Evolutionary conservation across 2,329 filamentous ascomycete genomes (phyloP).

Genomic region (Neofusicoccum laricinum): DNA sequence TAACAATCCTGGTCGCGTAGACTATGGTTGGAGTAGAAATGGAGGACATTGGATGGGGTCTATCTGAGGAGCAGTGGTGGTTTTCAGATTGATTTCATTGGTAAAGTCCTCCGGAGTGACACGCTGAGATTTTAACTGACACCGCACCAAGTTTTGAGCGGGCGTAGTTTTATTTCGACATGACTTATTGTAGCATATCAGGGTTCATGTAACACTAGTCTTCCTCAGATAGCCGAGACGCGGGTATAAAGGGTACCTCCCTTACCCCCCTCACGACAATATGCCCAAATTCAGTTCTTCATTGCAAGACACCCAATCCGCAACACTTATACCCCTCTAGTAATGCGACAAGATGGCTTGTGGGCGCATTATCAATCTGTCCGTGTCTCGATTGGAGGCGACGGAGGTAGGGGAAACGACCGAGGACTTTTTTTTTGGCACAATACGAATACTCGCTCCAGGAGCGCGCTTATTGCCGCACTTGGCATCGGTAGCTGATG

Average conservation of each 20-base stretch:
- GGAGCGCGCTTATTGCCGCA: neutral
- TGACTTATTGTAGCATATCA: too few species aligned
- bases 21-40: neutral
- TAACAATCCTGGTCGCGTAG: neutral
- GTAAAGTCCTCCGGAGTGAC: neutral
- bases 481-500: neutral
- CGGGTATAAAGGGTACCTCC: too few species aligned
- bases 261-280: too few species aligned
- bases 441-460: neutral
- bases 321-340: conserved; percentile 15
- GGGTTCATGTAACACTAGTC: too few species aligned
- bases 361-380: neutral
- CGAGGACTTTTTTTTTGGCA: too few species aligned
- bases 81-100: neutral
- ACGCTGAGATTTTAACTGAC: neutral
- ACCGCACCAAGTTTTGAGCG: neutral
- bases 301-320: too few species aligned
- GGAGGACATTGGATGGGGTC: neutral
- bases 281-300: too few species aligned
- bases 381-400: neutral
- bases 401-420: neutral
- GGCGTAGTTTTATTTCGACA: neutral
- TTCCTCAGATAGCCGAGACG: too few species aligned
- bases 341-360: neutral
- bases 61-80: neutral